These are phyloP conservation scores for Spathaspora gorwiae DNA, from an alignment of 805 yeast species.

Conservation along the genomic window DNA sequence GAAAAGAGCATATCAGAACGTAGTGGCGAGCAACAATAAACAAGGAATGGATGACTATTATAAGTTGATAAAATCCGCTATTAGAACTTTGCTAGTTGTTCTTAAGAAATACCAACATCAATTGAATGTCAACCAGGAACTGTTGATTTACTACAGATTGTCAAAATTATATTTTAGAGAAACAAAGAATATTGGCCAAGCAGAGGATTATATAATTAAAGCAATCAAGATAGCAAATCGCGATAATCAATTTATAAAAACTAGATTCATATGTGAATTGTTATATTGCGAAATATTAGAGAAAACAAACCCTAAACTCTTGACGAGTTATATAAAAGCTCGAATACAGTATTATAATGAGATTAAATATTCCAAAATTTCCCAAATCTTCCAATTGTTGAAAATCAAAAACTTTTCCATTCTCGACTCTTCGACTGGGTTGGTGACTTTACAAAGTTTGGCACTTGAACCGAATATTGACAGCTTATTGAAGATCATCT, in stretches of 20 bases:
- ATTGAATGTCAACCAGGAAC: slow-evolving; percentile 29
- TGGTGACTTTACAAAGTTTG: slow-evolving; percentile 13
- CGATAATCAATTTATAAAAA: slow-evolving; percentile 5
- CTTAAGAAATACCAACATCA: slow-evolving; percentile 21
- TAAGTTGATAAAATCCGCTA: slow-evolving; percentile 28
- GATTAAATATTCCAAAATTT: slow-evolving; percentile 11
- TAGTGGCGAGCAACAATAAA: slow-evolving; percentile 12
- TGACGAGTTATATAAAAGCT: slow-evolving; percentile 27
- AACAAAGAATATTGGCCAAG: slow-evolving; percentile 36
- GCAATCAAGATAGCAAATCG: slow-evolving; percentile 24
- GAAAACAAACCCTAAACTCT: slow-evolving; percentile 16
- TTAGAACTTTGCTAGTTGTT: slow-evolving; percentile 33
- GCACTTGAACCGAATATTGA: slow-evolving; percentile 8
- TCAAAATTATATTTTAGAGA: slow-evolving; percentile 37
- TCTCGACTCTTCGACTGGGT: slow-evolving; percentile 20
- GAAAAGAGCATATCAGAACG: slow-evolving; percentile 18
- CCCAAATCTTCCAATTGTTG: slow-evolving; percentile 25
- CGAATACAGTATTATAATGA: slow-evolving; percentile 15
- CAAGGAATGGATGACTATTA: slow-evolving; percentile 19
- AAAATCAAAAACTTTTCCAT: slow-evolving; percentile 27
- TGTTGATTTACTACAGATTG: slow-evolving; percentile 29
- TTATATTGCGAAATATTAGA: slow-evolving; percentile 36
- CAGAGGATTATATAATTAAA: slow-evolving; percentile 34
- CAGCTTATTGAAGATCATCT: slow-evolving; percentile 15
- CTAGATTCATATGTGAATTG: slow-evolving; percentile 29